Conservation (phyloP, 371 early-diverging fungal genomes). For the Smittium culicis region DNA sequence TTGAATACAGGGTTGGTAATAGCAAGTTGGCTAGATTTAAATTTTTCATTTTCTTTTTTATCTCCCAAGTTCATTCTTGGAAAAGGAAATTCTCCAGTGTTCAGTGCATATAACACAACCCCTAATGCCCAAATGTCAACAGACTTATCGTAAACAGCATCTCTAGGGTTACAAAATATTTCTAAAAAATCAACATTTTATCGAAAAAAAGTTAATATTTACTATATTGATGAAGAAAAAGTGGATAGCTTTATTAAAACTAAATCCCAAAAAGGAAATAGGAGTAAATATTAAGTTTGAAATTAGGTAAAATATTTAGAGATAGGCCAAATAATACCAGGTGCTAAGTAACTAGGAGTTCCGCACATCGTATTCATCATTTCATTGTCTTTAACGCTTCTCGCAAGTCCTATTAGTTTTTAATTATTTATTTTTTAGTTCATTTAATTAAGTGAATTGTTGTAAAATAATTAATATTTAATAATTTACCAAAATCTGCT, state of each 20-base stretch:
- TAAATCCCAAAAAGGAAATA: no score
- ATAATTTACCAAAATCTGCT: slow-evolving; percentile 12
- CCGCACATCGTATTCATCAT: slow-evolving; percentile 86
- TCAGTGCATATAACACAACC: slow-evolving; percentile 74
- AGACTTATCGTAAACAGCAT: slow-evolving; percentile 51
- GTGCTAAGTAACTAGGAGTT: slow-evolving; percentile 84
- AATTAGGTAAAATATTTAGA: no score
- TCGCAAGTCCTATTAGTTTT: slow-evolving; percentile 24
- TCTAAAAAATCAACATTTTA: slow-evolving; percentile 19
- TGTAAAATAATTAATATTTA: background rate
- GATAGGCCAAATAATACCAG: slow-evolving; percentile 53
- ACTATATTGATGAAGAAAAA: background rate
- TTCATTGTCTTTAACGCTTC: slow-evolving; percentile 31
- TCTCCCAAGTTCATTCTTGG: slow-evolving; percentile 14
- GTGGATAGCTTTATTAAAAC: no score
- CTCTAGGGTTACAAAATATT: slow-evolving; percentile 34
- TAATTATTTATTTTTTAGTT: background rate
- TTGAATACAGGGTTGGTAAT: slow-evolving; percentile 15
- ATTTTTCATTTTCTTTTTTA: slow-evolving; percentile 14
- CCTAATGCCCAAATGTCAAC: slow-evolving; percentile 97
- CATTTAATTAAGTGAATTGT: background rate
- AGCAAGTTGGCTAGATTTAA: slow-evolving; percentile 15
- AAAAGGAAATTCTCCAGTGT: slow-evolving; percentile 78
- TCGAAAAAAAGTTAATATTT: background rate
- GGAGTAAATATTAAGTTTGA: no score